Conservation (phyloP, 176 grass and related monocot genomes). For the Panicum miliaceum region DNA sequence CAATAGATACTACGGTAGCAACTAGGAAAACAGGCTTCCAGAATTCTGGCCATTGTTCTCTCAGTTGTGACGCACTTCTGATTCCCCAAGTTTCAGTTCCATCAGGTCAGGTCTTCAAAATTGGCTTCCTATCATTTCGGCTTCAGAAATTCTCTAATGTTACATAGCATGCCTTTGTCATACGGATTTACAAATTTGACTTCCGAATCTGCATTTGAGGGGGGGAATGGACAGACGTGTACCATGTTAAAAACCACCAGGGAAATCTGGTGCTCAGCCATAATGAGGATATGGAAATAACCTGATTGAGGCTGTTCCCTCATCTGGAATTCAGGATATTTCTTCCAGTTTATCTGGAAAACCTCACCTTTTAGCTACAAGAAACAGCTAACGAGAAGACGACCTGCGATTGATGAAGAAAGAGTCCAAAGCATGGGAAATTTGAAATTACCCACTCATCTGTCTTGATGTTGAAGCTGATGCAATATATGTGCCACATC, state of each 20-base stretch:
- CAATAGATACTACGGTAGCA: neutral
- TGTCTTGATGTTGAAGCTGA: slow-evolving; percentile 96
- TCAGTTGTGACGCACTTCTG: neutral
- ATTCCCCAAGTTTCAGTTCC: neutral
- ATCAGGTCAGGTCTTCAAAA: slow-evolving; percentile 31
- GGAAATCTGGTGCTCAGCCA: neutral
- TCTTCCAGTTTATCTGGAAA: slow-evolving; percentile 99
- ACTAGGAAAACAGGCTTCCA: slow-evolving; percentile 32
- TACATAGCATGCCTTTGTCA: slow-evolving; percentile 76
- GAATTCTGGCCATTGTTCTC: neutral
- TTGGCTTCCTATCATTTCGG: slow-evolving; percentile 49
- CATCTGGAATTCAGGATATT: slow-evolving; percentile 89
- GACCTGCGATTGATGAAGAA: slow-evolving; percentile 69
- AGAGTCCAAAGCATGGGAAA: slow-evolving; percentile 74
- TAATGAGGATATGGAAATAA: slow-evolving; percentile 23
- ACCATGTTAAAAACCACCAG: slow-evolving; percentile 28
- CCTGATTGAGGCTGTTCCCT: slow-evolving; percentile 66
- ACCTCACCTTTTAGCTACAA: slow-evolving; percentile 64
- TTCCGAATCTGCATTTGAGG: slow-evolving; percentile 48
- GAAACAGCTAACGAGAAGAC: slow-evolving; percentile 56
- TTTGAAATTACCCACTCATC: slow-evolving; percentile 94
- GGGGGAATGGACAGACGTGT: slow-evolving; percentile 13
- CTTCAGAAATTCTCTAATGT: slow-evolving; percentile 81
- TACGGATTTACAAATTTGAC: slow-evolving; percentile 83
- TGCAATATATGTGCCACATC: slow-evolving; percentile 91